A percentile compares a stretch with the other conserved stretches of the same genome.
Conservation (phyloP, 2,329 filamentous ascomycete species). For the Hypoxylon sp. region DNA sequence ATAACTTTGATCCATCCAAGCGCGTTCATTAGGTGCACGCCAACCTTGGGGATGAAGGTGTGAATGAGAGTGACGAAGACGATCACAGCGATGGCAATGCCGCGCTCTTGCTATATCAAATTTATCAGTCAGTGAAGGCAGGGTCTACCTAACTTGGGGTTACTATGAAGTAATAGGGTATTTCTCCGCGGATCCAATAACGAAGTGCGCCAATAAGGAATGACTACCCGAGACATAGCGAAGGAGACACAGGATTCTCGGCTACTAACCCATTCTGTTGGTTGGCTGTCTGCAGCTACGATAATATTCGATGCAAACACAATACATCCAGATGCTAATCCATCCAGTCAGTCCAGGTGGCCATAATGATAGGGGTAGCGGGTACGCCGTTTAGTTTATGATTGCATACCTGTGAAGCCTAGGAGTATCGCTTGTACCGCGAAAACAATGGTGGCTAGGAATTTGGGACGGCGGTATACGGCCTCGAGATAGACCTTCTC, state of each 20-base stretch:
- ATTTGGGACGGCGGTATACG: constrained; percentile 4
- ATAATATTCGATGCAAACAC: constrained; percentile 10
- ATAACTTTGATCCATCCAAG: constrained; percentile 14
- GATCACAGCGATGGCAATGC: constrained; percentile 4
- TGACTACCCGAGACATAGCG: not conserved
- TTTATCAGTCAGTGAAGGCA: not conserved
- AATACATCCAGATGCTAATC: constrained; percentile 6
- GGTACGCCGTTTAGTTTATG: no score
- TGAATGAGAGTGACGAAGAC: constrained; percentile 14
- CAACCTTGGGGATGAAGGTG: constrained; percentile 10
- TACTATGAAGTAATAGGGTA: not conserved
- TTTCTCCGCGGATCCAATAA: not conserved
- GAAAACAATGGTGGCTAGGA: constrained; percentile 8
- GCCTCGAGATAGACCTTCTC: constrained; percentile 17
- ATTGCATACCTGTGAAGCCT: constrained; percentile 4
- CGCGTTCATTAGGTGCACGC: constrained; percentile 8
- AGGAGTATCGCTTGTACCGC: constrained; percentile 6
- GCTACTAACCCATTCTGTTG: constrained; percentile 11
- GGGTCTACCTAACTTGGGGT: not conserved
- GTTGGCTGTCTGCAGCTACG: not conserved
- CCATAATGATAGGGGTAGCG: not conserved
- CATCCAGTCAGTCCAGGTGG: not conserved
- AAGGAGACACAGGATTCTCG: not conserved
- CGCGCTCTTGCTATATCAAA: constrained; percentile 5
- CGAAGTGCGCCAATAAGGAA: not conserved